Evolutionary conservation across 371 early-diverging fungal genomes (phyloP), one percentile per base, ranked within the genome.

Genomic region (Entomophthora muscae): DNA sequence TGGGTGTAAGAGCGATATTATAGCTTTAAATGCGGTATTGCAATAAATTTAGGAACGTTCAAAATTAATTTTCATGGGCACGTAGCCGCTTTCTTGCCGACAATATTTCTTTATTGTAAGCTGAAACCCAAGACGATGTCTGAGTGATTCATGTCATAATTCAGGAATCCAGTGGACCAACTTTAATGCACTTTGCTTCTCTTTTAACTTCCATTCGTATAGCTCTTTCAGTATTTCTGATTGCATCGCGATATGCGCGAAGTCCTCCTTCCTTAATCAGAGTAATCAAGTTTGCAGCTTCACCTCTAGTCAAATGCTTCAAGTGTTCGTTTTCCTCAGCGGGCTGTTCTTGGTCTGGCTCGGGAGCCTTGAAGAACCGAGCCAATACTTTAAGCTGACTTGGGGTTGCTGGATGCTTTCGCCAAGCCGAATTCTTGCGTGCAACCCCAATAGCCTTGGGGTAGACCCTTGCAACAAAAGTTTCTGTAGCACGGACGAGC

Each of bases 401-500:
- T 0, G 65, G 64, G 0, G 78, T 75, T 0, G 83, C 78, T 3
- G 79, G 78, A 26, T 67, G 64, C 22, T 65, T 60, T 23, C 88
- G 75, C 76, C 79, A 88, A 0, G 55, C 31, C 1, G 84, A 81
- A 51, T 64, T 63, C 63, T 83, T 75, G 3, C 53, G 58, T n/a
- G 67, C 23, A n/a, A 69, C 31, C 21, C 53, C 56, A 3, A 66
- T 65, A 31, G 31, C 31, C 31, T 31, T 54, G 2, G 67, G 33
- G 24, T 70, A 63, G 3, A 65, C 71, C 32, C 66, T 67, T 42
- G 53, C 52, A 0, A 83, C 53, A 79, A 80, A 80, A 0, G 79
- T 81, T 64, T 88, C 89, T 0, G 79, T 74, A 21, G 76, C 84
- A n/a, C 69, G 77, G 22, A 88, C 68, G 7, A 81, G 82, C 12